Conservation (phyloP, 2,329 filamentous ascomycete genomes). For the Graphiopsis chlorocephala region DNA sequence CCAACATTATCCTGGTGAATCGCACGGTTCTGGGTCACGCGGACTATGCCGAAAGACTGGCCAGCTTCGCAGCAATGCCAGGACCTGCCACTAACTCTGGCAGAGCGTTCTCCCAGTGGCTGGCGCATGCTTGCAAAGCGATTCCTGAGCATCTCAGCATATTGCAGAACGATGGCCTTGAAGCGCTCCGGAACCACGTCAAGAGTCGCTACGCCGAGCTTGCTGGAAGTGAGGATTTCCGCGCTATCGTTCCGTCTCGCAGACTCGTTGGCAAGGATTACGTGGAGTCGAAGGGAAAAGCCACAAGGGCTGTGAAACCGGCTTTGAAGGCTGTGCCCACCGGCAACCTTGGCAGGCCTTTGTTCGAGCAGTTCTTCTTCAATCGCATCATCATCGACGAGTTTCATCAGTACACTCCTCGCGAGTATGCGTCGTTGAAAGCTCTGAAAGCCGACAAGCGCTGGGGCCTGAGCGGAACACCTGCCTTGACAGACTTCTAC, state of each 20-base stretch:
- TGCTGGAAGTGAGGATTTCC: conserved; percentile 36
- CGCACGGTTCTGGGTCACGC: conserved; percentile 48
- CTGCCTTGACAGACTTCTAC: conserved; percentile 55
- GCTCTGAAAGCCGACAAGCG: conserved; percentile 50
- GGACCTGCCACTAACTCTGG: conserved; percentile 40
- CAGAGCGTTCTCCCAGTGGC: conserved; percentile 55
- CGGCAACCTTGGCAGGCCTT: conserved; percentile 14
- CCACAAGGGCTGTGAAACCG: conserved; percentile 17
- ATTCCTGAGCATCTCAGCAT: conserved; percentile 44
- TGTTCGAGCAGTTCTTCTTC: conserved; percentile 61
- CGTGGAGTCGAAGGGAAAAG: conserved; percentile 19
- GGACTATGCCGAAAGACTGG: conserved; percentile 50
- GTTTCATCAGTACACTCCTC: conserved; percentile 55
- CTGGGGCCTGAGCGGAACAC: conserved; percentile 65
- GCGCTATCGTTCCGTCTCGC: conserved; percentile 39
- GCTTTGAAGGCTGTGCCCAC: conserved; percentile 1
- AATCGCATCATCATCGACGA: conserved; percentile 63
- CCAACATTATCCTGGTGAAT: conserved; percentile 57
- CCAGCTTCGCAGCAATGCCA: conserved; percentile 50
- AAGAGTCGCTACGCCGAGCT: conserved; percentile 25
- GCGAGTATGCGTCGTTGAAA: conserved; percentile 44
- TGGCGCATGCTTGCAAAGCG: conserved; percentile 34
- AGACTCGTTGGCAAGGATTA: conserved; percentile 29
- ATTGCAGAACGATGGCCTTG: conserved; percentile 33
- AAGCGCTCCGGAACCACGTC: conserved; percentile 32